Evolutionary conservation across 2,329 filamentous ascomycete genomes (phyloP).

Genomic region (Ampelomyces quisqualis): DNA sequence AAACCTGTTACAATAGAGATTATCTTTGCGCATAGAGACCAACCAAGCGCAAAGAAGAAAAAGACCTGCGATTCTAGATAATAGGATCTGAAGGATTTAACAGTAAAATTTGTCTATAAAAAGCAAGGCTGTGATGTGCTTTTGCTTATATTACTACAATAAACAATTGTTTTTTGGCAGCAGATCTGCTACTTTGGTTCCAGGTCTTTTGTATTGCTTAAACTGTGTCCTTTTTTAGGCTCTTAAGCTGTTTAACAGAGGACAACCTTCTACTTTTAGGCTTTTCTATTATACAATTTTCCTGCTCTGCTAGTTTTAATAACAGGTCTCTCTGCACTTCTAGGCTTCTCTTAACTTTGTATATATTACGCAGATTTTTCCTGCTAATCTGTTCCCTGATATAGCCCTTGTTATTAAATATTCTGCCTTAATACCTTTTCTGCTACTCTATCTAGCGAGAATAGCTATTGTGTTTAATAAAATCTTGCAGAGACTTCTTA

Average conservation of each 20-base stretch:
- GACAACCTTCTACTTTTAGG: background rate
- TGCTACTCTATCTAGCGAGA: background rate
- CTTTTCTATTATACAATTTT: background rate
- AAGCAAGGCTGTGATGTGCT: too few species aligned
- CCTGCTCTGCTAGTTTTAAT: background rate
- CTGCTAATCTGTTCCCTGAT: background rate
- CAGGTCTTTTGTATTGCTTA: conserved; percentile 10
- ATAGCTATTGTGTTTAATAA: background rate
- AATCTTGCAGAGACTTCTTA: background rate
- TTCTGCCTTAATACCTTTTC: background rate
- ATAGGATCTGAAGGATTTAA: too few species aligned
- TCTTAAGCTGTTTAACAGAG: conserved; percentile 2
- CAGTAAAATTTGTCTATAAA: too few species aligned
- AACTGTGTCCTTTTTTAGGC: conserved; percentile 7
- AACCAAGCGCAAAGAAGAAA: too few species aligned
- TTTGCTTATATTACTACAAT: too few species aligned
- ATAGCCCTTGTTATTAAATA: background rate
- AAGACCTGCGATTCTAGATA: too few species aligned
- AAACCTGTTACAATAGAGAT: too few species aligned
- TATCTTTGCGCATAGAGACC: too few species aligned
- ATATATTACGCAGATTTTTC: background rate
- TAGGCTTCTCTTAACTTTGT: background rate
- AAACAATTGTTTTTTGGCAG: background rate
- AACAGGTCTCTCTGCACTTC: background rate
- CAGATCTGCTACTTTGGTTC: conserved; percentile 7